Percentiles rank a stretch among this genome's conserved stretches.
phyloP scores from a whole-genome alignment of 2,329 filamentous ascomycete species.

The Pseudogymnoascus sp. region DNA sequence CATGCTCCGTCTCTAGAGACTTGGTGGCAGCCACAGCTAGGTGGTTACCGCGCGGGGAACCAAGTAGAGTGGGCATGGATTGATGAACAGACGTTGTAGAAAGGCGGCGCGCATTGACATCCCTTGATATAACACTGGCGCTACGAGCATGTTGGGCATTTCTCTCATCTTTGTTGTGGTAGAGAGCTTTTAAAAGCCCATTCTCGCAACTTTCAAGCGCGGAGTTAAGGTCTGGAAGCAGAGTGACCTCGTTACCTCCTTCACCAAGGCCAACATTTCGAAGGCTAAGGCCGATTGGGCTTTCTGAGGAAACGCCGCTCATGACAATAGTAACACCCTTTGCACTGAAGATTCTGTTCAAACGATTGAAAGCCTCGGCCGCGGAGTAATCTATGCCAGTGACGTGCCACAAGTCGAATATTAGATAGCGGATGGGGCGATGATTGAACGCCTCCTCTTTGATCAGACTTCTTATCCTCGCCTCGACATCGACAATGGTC shows the following conservation, averaged over 20 bases:
- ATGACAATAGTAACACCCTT: conserved; percentile 75
- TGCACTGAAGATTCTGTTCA: conserved; percentile 73
- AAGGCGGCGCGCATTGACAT: conserved; percentile 43
- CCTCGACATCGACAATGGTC: conserved; percentile 91
- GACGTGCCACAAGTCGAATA: conserved; percentile 83
- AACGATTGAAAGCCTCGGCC: conserved; percentile 87
- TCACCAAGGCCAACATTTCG: conserved; percentile 76
- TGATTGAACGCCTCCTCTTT: conserved; percentile 72
- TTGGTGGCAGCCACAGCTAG: conserved; percentile 71
- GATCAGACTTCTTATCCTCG: conserved; percentile 73
- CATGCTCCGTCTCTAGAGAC: conserved; percentile 58
- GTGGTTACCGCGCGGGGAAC: conserved; percentile 73
- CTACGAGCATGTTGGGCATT: conserved; percentile 25
- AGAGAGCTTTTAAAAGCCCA: conserved; percentile 75
- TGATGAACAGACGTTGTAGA: conserved; percentile 26
- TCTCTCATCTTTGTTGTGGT: conserved; percentile 59
- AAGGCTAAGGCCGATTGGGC: conserved; percentile 69
- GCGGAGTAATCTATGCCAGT: conserved; percentile 94
- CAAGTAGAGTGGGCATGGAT: conserved; percentile 39
- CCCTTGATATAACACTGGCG: conserved; percentile 16
- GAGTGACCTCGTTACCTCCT: conserved; percentile 64
- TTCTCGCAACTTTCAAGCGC: conserved; percentile 94
- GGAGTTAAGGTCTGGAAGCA: conserved; percentile 86
- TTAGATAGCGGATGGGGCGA: conserved; percentile 78
- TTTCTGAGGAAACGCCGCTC: conserved; percentile 71